Conservation (phyloP, 1,284 basidiomycete species). For the Tetrapyrgos nigripes region DNA sequence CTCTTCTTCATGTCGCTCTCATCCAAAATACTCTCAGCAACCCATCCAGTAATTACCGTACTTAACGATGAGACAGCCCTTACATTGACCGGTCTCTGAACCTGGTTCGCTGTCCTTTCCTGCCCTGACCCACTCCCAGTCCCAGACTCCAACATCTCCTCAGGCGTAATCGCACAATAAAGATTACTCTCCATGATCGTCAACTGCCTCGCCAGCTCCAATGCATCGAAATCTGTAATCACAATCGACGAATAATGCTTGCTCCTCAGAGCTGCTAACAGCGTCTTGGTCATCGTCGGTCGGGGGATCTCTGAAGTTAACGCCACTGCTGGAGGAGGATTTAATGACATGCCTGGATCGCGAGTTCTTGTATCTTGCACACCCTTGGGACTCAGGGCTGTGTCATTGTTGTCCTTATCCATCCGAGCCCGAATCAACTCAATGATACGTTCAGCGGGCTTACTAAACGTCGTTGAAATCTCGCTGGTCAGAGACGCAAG, state of each 20-base stretch:
- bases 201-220: conserved; percentile 93
- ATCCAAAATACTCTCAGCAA: conserved; percentile 90
- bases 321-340: conserved; percentile 56
- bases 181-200: conserved; percentile 94
- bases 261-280: conserved; percentile 68
- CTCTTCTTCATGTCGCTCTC: conserved; percentile 92
- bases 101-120: conserved; percentile 64
- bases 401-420: conserved; percentile 51
- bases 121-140: too few species aligned
- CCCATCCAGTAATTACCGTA: conserved; percentile 95
- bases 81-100: conserved; percentile 68
- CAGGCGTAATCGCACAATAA: conserved; percentile 86
- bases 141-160: conserved; percentile 69
- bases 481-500: conserved; percentile 72
- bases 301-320: conserved; percentile 70
- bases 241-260: conserved; percentile 66
- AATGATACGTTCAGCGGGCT: conserved; percentile 74
- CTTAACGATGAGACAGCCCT: conserved; percentile 89
- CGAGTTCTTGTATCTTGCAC: conserved; percentile 69
- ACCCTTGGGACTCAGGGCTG: conserved; percentile 55
- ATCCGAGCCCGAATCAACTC: conserved; percentile 61
- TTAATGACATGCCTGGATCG: conserved; percentile 73
- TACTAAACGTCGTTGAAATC: conserved; percentile 66
- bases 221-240: conserved; percentile 91
- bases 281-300: conserved; percentile 85